Evolutionary conservation across 2,329 filamentous ascomycete species (phyloP).

Genomic region (Xylaria sp.): DNA sequence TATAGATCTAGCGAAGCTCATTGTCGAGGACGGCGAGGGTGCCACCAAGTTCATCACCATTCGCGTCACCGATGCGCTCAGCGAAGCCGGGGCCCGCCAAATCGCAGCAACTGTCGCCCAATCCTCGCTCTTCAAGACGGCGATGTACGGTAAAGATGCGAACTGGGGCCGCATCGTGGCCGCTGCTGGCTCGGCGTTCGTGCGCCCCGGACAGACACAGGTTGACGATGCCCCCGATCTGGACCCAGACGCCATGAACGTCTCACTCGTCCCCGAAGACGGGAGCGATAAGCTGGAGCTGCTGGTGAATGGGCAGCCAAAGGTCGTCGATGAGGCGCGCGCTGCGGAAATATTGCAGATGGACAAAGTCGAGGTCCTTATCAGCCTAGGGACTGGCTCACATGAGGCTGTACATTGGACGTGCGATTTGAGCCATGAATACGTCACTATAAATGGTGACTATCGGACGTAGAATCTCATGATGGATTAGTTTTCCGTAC

Average conservation of each 20-base stretch:
- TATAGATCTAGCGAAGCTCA: constrained; percentile 86
- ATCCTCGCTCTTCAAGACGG: constrained; percentile 95
- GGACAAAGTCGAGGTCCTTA: constrained; percentile 82
- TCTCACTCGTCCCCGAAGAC: constrained; percentile 81
- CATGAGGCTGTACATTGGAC: constrained; percentile 83
- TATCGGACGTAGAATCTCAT: constrained; percentile 38
- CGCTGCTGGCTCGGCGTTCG: constrained; percentile 78
- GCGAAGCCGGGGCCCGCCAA: constrained; percentile 76
- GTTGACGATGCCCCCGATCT: constrained; percentile 71
- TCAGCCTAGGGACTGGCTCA: constrained; percentile 75
- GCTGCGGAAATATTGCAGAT: constrained; percentile 81
- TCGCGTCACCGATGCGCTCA: constrained; percentile 78
- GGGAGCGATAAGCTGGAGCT: constrained; percentile 81
- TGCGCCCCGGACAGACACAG: constrained; percentile 66
- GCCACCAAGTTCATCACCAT: constrained; percentile 99
- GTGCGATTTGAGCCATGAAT: constrained; percentile 88
- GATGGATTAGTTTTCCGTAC: background rate
- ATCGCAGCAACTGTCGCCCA: constrained; percentile 90
- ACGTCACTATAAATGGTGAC: constrained; percentile 55
- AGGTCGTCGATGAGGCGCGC: constrained; percentile 79
- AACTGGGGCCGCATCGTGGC: constrained; percentile 99
- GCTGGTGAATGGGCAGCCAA: constrained; percentile 82
- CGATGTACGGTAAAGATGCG: constrained; percentile 94
- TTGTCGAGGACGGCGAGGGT: constrained; percentile 95
- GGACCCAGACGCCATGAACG: constrained; percentile 74